A percentile compares a stretch with the other conserved stretches of the same genome.
Conservation (phyloP, 805 yeast species). For the Candida boidinii region DNA sequence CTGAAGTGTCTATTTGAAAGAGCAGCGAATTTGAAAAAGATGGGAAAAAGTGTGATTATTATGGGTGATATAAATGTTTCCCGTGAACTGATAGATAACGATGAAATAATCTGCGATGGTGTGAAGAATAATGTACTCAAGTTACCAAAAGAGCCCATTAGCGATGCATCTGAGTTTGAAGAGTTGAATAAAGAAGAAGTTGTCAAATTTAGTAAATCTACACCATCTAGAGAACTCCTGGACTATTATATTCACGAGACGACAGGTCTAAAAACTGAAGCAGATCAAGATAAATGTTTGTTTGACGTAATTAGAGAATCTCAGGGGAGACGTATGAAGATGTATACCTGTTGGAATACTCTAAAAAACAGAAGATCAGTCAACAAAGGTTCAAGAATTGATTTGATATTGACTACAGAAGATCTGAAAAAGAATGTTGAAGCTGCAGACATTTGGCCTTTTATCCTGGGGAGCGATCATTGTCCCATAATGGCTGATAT, state of each 20-base stretch:
- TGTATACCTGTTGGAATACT: conserved; percentile 94
- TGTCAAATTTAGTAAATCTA: conserved; percentile 28
- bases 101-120: conserved; percentile 50
- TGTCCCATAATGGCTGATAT: conserved; percentile 83
- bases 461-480: conserved; percentile 82
- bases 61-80: conserved; percentile 89
- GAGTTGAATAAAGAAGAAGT: conserved; percentile 22
- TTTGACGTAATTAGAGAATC: conserved; percentile 49
- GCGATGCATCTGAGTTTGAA: conserved; percentile 23
- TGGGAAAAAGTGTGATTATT: conserved; percentile 63
- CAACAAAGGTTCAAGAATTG: conserved; percentile 86
- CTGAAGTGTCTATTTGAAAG: conserved; percentile 53
- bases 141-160: no score
- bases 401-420: conserved; percentile 52
- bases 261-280: conserved; percentile 15
- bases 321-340: conserved; percentile 48
- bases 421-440: conserved; percentile 23
- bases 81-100: conserved; percentile 74
- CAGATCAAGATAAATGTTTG: conserved; percentile 30
- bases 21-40: conserved; percentile 39
- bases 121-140: conserved; percentile 28
- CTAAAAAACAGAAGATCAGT: conserved; percentile 65
- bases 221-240: conserved; percentile 34
- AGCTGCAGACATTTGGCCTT: conserved; percentile 55
- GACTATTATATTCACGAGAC: conserved; percentile 30